Evolutionary conservation across 306 rosid genomes (phyloP).

Genomic region (Lotus japonicus): DNA sequence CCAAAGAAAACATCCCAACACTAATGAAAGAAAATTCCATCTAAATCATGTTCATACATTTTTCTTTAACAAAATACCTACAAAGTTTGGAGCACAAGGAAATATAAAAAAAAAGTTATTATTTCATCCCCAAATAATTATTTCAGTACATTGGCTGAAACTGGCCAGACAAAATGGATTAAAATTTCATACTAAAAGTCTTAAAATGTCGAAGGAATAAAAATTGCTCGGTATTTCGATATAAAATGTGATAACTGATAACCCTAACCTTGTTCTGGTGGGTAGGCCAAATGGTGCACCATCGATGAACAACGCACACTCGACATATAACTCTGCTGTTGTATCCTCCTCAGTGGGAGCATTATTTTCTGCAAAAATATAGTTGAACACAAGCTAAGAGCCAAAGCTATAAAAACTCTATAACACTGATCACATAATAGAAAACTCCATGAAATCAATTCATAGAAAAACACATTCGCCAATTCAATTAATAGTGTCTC

Average conservation of each 20-base stretch:
- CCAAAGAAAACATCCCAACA: neutral
- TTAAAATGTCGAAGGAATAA: no score
- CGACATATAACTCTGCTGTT: slow-evolving; percentile 72
- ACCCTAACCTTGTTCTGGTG: slow-evolving; percentile 78
- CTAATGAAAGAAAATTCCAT: neutral
- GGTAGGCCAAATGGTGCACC: slow-evolving; percentile 96
- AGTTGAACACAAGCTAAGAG: neutral
- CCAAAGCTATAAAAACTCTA: neutral
- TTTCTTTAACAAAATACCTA: neutral
- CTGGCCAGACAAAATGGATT: neutral
- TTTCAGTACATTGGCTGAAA: neutral
- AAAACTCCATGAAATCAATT: neutral
- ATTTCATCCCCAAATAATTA: neutral
- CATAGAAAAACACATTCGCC: neutral
- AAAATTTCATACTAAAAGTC: neutral
- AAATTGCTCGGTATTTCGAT: no score
- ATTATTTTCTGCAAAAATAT: slow-evolving; percentile 39
- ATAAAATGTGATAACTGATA: neutral
- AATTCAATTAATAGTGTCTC: neutral
- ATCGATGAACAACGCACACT: slow-evolving; percentile 77
- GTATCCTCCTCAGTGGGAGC: slow-evolving; percentile 58
- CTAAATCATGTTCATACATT: neutral
- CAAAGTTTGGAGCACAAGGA: neutral
- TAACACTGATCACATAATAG: neutral
- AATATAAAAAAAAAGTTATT: neutral